Percentiles rank a stretch among this genome's conserved stretches.
phyloP scores from a whole-genome alignment of 1,139 yeast genomes.

The Suhomyces chickasaworum region DNA sequence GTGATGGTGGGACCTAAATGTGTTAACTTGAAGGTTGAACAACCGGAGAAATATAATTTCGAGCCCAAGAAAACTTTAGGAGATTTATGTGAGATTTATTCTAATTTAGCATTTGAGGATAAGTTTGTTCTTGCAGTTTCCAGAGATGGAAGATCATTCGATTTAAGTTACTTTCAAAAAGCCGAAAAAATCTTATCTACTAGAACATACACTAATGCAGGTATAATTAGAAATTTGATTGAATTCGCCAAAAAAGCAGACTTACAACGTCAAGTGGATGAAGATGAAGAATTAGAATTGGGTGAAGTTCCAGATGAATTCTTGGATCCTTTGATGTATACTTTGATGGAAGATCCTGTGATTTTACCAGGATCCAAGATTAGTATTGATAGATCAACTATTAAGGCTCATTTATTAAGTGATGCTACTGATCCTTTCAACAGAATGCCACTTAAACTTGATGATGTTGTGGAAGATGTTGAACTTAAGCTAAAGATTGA shows the following conservation, averaged over 20 bases:
- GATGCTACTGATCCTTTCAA: slow-evolving; percentile 98
- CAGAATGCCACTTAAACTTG: slow-evolving; percentile 84
- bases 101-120: slow-evolving; percentile 63
- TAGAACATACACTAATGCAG: slow-evolving; percentile 53
- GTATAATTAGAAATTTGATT: slow-evolving; percentile 52
- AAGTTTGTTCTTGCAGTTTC: slow-evolving; percentile 81
- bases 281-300: slow-evolving; percentile 79
- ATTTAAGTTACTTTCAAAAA: slow-evolving; percentile 61
- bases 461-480: slow-evolving; percentile 78
- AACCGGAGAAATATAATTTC: slow-evolving; percentile 83
- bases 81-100: slow-evolving; percentile 72
- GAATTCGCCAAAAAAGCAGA: slow-evolving; percentile 68
- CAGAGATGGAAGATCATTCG: slow-evolving; percentile 86
- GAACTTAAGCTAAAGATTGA: slow-evolving; percentile 65
- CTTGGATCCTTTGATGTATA: slow-evolving; percentile 94
- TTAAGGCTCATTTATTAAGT: slow-evolving; percentile 89
- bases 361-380: slow-evolving; percentile 82
- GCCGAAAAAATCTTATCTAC: slow-evolving; percentile 69
- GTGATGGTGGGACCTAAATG: slow-evolving; percentile 95
- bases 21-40: slow-evolving; percentile 78
- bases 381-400: slow-evolving; percentile 85
- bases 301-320: slow-evolving; percentile 97
- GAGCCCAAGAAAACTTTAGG: slow-evolving; percentile 74
- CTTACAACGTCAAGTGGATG: slow-evolving; percentile 59
- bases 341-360: slow-evolving; percentile 95